These are phyloP conservation scores for Cyclanthera cordifolia DNA, from an alignment of 306 rosid genomes.

Conservation along the genomic window DNA sequence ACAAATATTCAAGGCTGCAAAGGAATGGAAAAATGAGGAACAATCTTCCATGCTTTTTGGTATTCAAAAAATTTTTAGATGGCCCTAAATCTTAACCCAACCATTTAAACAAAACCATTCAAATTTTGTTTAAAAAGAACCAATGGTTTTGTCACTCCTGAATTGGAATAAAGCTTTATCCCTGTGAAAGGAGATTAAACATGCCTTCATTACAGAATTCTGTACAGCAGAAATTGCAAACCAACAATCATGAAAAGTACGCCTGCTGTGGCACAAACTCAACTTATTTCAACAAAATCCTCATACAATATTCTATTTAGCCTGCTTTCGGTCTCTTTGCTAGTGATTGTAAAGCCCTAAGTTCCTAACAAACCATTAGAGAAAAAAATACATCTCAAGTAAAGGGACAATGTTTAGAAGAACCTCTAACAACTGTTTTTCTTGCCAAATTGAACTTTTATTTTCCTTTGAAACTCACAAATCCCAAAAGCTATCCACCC, in stretches of 20 bases:
- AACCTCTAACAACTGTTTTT: background rate
- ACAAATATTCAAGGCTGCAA: background rate
- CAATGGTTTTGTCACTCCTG: background rate
- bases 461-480: background rate
- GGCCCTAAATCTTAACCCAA: background rate
- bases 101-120: slow-evolving; percentile 1
- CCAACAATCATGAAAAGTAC: background rate
- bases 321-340: background rate
- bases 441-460: background rate
- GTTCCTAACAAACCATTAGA: background rate
- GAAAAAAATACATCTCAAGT: background rate
- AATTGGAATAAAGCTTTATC: background rate
- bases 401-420: background rate
- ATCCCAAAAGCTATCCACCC: background rate
- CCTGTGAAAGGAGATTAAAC: background rate
- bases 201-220: background rate
- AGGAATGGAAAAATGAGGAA: background rate
- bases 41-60: background rate
- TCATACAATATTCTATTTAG: background rate
- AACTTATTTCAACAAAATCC: background rate
- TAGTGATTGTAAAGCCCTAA: background rate
- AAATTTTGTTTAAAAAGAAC: background rate
- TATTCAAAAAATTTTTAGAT: background rate
- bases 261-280: background rate
- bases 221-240: background rate